Percentiles rank a stretch among this genome's conserved stretches.
These are phyloP conservation scores for Rhizopogon rudus DNA, from an alignment of 768 basidiomycete genomes.

Conservation along the genomic window DNA sequence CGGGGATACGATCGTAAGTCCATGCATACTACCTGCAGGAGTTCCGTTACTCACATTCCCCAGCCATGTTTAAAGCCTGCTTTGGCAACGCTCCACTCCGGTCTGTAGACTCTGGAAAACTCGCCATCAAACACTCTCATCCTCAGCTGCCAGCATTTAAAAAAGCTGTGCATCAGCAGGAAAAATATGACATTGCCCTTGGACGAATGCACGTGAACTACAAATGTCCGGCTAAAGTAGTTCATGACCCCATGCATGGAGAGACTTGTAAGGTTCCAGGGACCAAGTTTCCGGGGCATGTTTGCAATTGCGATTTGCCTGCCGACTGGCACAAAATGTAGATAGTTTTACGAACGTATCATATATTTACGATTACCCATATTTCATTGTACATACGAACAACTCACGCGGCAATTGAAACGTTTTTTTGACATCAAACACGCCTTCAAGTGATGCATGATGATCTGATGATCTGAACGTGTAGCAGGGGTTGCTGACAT, in stretches of 20 bases:
- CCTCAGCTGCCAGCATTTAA: background rate
- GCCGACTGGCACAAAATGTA: background rate
- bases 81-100: background rate
- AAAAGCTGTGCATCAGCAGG: background rate
- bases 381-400: background rate
- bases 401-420: background rate
- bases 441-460: too few species aligned
- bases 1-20: slow-evolving; percentile 8
- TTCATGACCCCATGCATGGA: background rate
- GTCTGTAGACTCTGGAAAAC: background rate
- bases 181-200: background rate
- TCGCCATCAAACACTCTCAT: background rate
- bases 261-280: background rate
- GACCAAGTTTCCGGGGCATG: background rate
- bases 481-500: slow-evolving; percentile 3
- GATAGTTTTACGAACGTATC: background rate
- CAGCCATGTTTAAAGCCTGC: background rate
- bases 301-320: background rate
- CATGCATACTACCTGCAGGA: background rate
- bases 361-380: too few species aligned
- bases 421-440: background rate
- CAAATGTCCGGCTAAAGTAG: background rate
- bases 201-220: background rate
- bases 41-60: background rate
- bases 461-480: background rate